Percentiles rank a stretch among this genome's conserved stretches.
These are phyloP conservation scores for Xylariales sp. DNA, from an alignment of 2,329 filamentous ascomycete species.

Conservation along the genomic window DNA sequence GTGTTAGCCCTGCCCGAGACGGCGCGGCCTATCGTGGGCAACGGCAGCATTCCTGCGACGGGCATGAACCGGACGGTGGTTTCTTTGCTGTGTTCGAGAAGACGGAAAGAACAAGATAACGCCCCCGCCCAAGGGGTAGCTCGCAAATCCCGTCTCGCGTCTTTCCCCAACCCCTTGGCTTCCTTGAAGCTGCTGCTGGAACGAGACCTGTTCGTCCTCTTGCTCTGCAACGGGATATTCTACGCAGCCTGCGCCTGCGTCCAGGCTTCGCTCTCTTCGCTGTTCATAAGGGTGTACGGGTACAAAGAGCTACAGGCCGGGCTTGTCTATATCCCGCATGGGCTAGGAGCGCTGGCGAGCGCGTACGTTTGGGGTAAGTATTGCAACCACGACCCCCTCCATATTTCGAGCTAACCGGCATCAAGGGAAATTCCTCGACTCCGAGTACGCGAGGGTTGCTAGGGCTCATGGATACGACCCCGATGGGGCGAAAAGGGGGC, in stretches of 20 bases:
- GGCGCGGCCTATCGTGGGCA: constrained; percentile 34
- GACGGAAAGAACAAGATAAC: background rate
- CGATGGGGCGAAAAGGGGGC: background rate
- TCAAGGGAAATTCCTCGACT: constrained; percentile 30
- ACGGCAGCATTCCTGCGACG: constrained; percentile 30
- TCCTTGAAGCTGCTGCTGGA: constrained; percentile 33
- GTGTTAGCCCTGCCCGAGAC: constrained; percentile 55
- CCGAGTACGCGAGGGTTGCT: constrained; percentile 29
- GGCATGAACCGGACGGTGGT: constrained; percentile 33
- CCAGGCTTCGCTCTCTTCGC: constrained; percentile 41
- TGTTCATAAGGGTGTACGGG: constrained; percentile 42
- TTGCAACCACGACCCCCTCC: background rate
- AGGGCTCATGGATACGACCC: constrained; percentile 11
- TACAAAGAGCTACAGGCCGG: constrained; percentile 40
- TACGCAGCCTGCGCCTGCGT: constrained; percentile 41
- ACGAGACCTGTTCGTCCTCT: constrained; percentile 28
- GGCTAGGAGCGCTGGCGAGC: constrained; percentile 35
- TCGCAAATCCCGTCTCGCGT: background rate
- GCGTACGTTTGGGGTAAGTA: constrained; percentile 38
- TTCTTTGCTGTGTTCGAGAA: background rate
- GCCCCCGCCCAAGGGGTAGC: background rate
- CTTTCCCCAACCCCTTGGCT: constrained; percentile 34
- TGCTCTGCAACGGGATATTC: constrained; percentile 43
- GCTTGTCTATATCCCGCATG: constrained; percentile 41
- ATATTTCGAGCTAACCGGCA: constrained; percentile 2